These are phyloP conservation scores for Leishmania tropica DNA, from an alignment of 208 protist species.

Conservation along the genomic window DNA sequence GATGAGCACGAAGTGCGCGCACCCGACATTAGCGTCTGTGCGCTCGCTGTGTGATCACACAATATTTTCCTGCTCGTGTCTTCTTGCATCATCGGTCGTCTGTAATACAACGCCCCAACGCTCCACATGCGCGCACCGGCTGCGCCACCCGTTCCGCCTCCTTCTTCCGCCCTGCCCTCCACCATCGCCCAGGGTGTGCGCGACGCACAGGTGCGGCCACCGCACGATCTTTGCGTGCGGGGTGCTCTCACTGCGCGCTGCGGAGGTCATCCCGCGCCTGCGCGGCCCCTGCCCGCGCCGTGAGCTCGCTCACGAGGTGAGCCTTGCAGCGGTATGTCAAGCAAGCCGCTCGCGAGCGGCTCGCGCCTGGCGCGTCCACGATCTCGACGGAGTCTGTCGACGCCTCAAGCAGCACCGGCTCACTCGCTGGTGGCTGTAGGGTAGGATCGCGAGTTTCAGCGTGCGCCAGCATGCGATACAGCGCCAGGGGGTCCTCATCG, in stretches of 20 bases:
- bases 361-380: neutral
- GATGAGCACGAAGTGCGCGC: neutral
- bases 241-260: neutral
- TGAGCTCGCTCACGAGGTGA: conserved; percentile 12
- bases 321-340: conserved; percentile 1
- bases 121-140: neutral
- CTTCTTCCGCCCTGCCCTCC: neutral
- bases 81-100: neutral
- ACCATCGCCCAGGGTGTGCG: neutral
- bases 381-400: conserved; percentile 9
- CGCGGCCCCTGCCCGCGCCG: neutral
- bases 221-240: neutral
- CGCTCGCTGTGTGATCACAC: neutral
- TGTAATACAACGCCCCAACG: neutral
- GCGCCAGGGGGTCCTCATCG: conserved; percentile 64
- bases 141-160: neutral
- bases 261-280: neutral
- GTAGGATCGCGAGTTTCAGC: conserved; percentile 25
- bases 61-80: neutral
- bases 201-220: neutral
- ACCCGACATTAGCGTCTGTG: neutral
- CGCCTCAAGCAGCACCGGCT: neutral
- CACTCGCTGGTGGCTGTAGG: neutral
- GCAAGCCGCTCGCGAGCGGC: neutral
- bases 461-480: conserved; percentile 56